These are phyloP conservation scores for Sugiyamaella valdiviana DNA, from an alignment of 805 yeast genomes.

Conservation along the genomic window DNA sequence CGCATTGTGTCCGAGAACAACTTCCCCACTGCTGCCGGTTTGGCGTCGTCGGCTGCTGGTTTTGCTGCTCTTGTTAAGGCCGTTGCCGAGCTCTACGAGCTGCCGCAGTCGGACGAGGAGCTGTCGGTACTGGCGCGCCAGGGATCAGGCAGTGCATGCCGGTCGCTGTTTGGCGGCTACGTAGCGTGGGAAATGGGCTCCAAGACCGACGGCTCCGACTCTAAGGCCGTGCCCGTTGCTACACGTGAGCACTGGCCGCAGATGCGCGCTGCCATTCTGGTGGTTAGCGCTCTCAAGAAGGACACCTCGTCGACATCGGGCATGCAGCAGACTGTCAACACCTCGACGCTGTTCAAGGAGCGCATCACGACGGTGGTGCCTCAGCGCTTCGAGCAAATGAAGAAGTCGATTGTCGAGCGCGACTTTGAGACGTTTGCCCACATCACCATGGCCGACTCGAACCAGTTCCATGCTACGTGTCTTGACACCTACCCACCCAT, in stretches of 20 bases:
- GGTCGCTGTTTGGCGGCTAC: constrained; percentile 94
- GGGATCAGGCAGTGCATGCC: constrained; percentile 98
- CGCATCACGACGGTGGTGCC: constrained; percentile 85
- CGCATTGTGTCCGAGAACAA: constrained; percentile 90
- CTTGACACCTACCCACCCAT: constrained; percentile 94
- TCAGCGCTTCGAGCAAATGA: constrained; percentile 74
- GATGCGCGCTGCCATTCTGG: constrained; percentile 86
- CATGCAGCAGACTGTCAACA: constrained; percentile 90
- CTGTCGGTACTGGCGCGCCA: constrained; percentile 91
- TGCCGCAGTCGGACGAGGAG: constrained; percentile 81
- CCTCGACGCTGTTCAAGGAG: constrained; percentile 78
- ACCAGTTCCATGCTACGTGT: constrained; percentile 97
- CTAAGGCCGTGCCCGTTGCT: constrained; percentile 89
- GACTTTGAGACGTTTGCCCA: constrained; percentile 80
- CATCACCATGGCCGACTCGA: constrained; percentile 92
- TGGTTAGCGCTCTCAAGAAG: constrained; percentile 87
- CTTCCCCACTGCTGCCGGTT: constrained; percentile 98
- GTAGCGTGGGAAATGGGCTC: constrained; percentile 99
- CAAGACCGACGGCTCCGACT: constrained; percentile 72
- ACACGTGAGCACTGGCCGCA: constrained; percentile 83
- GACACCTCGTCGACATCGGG: constrained; percentile 94
- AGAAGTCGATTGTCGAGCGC: constrained; percentile 59
- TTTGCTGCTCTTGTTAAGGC: constrained; percentile 92
- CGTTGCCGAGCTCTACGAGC: constrained; percentile 74
- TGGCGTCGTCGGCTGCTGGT: constrained; percentile 98